phyloP scores from a whole-genome alignment of 495 filamentous ascomycete genomes.

The Lindgomyces ingoldianus region DNA sequence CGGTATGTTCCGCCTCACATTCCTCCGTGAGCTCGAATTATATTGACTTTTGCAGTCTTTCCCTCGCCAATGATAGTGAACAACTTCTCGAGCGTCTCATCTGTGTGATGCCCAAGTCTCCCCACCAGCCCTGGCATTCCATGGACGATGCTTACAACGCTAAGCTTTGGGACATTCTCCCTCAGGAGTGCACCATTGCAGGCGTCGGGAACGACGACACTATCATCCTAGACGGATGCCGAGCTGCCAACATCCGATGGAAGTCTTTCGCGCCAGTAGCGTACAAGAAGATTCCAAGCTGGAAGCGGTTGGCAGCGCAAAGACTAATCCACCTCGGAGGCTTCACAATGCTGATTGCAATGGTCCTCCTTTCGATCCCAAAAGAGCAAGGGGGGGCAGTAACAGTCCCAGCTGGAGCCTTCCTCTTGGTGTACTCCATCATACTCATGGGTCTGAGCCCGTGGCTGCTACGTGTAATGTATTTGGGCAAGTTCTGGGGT shows the following conservation, averaged over 20 bases:
- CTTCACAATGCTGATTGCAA: constrained; percentile 14
- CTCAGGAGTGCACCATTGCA: constrained; percentile 42
- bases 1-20: constrained; percentile 32
- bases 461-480: constrained; percentile 27
- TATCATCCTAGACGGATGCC: constrained; percentile 47
- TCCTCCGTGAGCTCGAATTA: neutral
- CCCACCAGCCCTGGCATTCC: constrained; percentile 37
- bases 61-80: constrained; percentile 50
- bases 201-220: constrained; percentile 48
- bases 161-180: constrained; percentile 52
- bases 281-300: constrained; percentile 11
- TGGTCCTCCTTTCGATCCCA: neutral
- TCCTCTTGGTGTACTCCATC: constrained; percentile 11
- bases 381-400: neutral
- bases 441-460: constrained; percentile 11
- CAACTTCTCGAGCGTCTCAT: constrained; percentile 50
- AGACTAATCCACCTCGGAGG: constrained; percentile 17
- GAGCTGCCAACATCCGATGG: constrained; percentile 44
- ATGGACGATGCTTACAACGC: constrained; percentile 42
- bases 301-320: constrained; percentile 28
- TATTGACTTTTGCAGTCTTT: constrained; percentile 34
- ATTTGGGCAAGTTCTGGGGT: constrained; percentile 35
- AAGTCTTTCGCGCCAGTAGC: constrained; percentile 41
- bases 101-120: constrained; percentile 42
- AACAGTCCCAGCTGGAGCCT: neutral